Percentiles rank a stretch among this genome's conserved stretches.
phyloP scores from a whole-genome alignment of 495 filamentous ascomycete species.

The Neurospora sp. region DNA sequence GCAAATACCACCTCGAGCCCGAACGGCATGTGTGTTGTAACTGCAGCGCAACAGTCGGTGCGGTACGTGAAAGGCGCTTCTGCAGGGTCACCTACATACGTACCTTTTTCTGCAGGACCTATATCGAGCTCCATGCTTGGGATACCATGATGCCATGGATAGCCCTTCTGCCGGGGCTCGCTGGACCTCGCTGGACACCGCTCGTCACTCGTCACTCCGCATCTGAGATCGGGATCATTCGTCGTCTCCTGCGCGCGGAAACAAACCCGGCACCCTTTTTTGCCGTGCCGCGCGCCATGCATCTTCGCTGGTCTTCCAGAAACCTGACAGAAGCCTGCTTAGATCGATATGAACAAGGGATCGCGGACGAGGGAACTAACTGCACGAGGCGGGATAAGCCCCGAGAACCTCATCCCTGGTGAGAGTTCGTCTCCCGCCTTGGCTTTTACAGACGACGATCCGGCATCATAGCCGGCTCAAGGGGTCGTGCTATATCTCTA shows the following conservation, averaged over 20 bases:
- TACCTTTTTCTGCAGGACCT: neutral
- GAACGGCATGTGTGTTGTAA: neutral
- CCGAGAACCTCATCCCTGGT: neutral
- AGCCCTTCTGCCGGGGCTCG: neutral
- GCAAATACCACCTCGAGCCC: neutral
- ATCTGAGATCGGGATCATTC: neutral
- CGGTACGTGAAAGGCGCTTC: neutral
- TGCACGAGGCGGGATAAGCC: neutral
- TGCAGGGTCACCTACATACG: neutral
- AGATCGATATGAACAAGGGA: neutral
- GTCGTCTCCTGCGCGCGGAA: neutral
- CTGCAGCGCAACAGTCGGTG: neutral
- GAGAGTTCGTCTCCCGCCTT: neutral
- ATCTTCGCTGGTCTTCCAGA: constrained; percentile 10
- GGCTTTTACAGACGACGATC: neutral
- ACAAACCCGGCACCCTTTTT: neutral
- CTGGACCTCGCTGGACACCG: neutral
- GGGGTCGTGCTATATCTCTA: neutral
- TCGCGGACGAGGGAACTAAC: neutral
- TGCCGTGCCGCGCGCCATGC: constrained; percentile 1
- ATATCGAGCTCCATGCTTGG: neutral
- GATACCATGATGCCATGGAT: neutral
- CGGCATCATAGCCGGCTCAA: neutral
- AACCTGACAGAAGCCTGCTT: constrained; percentile 6
- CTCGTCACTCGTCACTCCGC: neutral